Percentiles rank a stretch among this genome's conserved stretches.
These are phyloP conservation scores for sorghum (Sorghum bicolor) DNA, from an alignment of 176 grass and related monocot species.

Conservation along the genomic window Sorghum_bicolor_NCBIv3 NC_012875.2:58791001-58791500, in stretches of 20 bases:
- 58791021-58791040: not conserved
- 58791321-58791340: not conserved
- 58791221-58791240: not conserved
- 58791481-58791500: not conserved
- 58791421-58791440: not conserved
- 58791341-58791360: not conserved
- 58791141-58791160: not conserved
- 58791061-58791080: not conserved
- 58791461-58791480: not conserved
- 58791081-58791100: conserved; percentile 9
- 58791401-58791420: not conserved
- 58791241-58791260: not conserved
- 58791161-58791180: not conserved
- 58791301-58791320: not conserved
- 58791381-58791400: too few relatives aligned
- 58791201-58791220: not conserved
- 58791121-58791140: conserved; percentile 6
- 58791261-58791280: not conserved
- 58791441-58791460: not conserved
- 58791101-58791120: conserved; percentile 1
- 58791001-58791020: not conserved
- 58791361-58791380: not conserved
- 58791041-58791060: conserved; percentile 15
- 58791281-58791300: not conserved
- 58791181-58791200: not conserved